These are phyloP conservation scores for Heteromeles arbutifolia DNA, from an alignment of 306 rosid species.

Conservation along the genomic window DNA sequence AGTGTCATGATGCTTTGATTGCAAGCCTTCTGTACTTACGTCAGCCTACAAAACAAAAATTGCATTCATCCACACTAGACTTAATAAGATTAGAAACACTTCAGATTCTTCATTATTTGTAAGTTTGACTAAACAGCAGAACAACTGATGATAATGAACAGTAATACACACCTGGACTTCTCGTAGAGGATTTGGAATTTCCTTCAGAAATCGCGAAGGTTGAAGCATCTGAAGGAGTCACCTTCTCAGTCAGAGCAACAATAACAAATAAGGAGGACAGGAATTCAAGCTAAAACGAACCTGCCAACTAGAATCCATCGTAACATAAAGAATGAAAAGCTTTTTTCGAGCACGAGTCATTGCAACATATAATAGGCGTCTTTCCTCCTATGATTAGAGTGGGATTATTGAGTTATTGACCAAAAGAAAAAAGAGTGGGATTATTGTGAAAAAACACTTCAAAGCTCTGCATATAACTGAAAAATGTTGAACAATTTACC, in stretches of 20 bases:
- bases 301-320: slow-evolving; percentile 86
- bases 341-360: slow-evolving; percentile 93
- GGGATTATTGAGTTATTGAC: background rate
- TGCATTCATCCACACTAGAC: slow-evolving; percentile 13
- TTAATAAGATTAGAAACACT: background rate
- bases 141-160: slow-evolving; percentile 4
- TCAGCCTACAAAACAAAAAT: slow-evolving; percentile 50
- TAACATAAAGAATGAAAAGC: slow-evolving; percentile 59
- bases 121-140: background rate
- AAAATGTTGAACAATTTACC: slow-evolving; percentile 4
- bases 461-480: slow-evolving; percentile 2
- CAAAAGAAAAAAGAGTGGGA: slow-evolving; percentile 3
- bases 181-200: slow-evolving; percentile 74
- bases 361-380: slow-evolving; percentile 89
- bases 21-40: slow-evolving; percentile 25
- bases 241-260: slow-evolving; percentile 4
- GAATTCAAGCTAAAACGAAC: slow-evolving; percentile 29
- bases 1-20: slow-evolving; percentile 26
- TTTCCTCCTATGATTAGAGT: slow-evolving; percentile 62
- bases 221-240: slow-evolving; percentile 71
- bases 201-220: slow-evolving; percentile 86
- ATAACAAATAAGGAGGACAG: background rate
- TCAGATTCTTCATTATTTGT: background rate
- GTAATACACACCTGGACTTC: slow-evolving; percentile 66
- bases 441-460: background rate